phyloP scores from a whole-genome alignment of 2,329 filamentous ascomycete species.

The Aspergillus japonicus region DNA sequence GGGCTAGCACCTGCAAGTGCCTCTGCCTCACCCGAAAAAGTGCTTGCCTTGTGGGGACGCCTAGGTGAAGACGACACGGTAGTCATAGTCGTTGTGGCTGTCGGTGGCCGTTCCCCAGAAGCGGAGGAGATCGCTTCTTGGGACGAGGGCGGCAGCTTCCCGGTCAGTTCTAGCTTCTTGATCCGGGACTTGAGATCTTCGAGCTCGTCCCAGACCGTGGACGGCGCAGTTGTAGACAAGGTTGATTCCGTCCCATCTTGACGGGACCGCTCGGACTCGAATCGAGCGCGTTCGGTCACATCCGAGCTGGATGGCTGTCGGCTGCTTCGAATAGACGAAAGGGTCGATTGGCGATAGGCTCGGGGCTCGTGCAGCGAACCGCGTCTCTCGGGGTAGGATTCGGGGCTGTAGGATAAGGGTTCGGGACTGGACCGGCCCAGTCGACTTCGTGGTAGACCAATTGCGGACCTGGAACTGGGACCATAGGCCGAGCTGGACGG shows the following conservation, averaged over 20 bases:
- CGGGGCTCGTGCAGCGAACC: constrained; percentile 36
- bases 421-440: constrained; percentile 39
- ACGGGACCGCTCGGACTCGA: constrained; percentile 36
- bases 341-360: constrained; percentile 33
- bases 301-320: constrained; percentile 38
- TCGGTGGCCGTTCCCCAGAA: constrained; percentile 79
- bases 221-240: constrained; percentile 81
- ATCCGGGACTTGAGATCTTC: constrained; percentile 95
- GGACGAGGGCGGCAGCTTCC: constrained; percentile 80
- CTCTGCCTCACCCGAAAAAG: constrained; percentile 34
- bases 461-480: constrained; percentile 35
- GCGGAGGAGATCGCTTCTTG: constrained; percentile 73
- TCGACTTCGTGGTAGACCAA: constrained; percentile 38
- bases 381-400: constrained; percentile 30
- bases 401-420: constrained; percentile 31
- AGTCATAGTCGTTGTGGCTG: constrained; percentile 86
- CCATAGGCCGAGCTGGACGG: constrained; percentile 34
- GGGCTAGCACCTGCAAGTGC: constrained; percentile 49
- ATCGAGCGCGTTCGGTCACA: constrained; percentile 33
- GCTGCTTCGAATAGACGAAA: constrained; percentile 37
- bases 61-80: constrained; percentile 90
- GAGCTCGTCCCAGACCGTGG: constrained; percentile 95
- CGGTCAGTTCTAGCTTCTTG: constrained; percentile 82
- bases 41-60: constrained; percentile 57
- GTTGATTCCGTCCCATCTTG: constrained; percentile 78